phyloP scores from a whole-genome alignment of 2,329 filamentous ascomycete genomes.

The Emmonsiellopsis sp. region DNA sequence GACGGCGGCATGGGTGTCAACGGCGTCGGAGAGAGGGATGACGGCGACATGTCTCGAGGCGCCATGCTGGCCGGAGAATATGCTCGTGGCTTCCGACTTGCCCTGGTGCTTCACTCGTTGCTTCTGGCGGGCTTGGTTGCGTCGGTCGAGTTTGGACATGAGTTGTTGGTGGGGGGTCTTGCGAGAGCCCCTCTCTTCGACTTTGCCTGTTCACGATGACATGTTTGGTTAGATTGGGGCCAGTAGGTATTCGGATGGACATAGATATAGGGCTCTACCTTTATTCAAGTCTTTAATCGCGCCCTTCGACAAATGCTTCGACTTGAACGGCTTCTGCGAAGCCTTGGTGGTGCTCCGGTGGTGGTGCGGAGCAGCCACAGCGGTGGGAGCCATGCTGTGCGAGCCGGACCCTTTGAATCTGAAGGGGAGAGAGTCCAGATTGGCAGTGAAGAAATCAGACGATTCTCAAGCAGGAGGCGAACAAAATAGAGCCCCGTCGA shows the following conservation, averaged over 20 bases:
- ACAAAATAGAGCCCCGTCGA: neutral
- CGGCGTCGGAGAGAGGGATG: slow-evolving; percentile 68
- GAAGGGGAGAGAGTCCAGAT: slow-evolving; percentile 51
- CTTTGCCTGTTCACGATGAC: slow-evolving; percentile 54
- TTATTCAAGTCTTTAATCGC: slow-evolving; percentile 76
- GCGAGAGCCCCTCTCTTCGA: slow-evolving; percentile 64
- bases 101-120: slow-evolving; percentile 75
- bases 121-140: slow-evolving; percentile 89
- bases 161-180: slow-evolving; percentile 92
- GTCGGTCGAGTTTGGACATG: slow-evolving; percentile 92
- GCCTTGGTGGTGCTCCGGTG: slow-evolving; percentile 89
- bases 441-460: neutral
- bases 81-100: slow-evolving; percentile 64
- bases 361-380: slow-evolving; percentile 56
- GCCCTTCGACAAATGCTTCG: slow-evolving; percentile 79
- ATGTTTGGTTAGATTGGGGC: slow-evolving; percentile 6
- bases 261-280: slow-evolving; percentile 42
- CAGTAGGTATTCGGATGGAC: neutral
- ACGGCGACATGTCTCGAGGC: slow-evolving; percentile 83
- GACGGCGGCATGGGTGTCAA: slow-evolving; percentile 59
- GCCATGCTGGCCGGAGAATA: slow-evolving; percentile 80
- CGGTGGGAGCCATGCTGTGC: slow-evolving; percentile 64
- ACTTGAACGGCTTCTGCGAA: slow-evolving; percentile 84
- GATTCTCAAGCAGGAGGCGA: neutral
- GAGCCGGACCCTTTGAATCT: slow-evolving; percentile 65